Conservation (phyloP, 2,329 filamentous ascomycete genomes). For the Xylogone sp. region DNA sequence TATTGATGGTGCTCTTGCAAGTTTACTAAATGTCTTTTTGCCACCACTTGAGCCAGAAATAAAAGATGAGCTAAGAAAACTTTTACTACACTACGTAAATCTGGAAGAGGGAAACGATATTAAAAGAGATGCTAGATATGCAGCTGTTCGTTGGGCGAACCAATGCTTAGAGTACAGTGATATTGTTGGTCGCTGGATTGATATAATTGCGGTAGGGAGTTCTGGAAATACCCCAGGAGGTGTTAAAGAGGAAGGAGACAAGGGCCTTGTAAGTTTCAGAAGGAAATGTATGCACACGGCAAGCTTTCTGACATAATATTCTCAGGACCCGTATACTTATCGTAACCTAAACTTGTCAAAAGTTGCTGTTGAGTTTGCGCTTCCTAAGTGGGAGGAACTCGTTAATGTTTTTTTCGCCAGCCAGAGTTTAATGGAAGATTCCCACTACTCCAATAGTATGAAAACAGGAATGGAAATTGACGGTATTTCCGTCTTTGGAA, state of each 20-base stretch:
- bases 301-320: constrained; percentile 1
- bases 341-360: constrained; percentile 53
- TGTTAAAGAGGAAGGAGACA: constrained; percentile 83
- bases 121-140: constrained; percentile 73
- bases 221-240: constrained; percentile 69
- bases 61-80: constrained; percentile 29
- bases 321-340: constrained; percentile 61
- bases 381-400: constrained; percentile 51
- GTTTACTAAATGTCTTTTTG: constrained; percentile 59
- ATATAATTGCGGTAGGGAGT: constrained; percentile 75
- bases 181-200: constrained; percentile 78
- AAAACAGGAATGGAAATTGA: constrained; percentile 37
- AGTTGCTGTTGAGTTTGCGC: constrained; percentile 33
- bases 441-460: constrained; percentile 25
- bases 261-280: constrained; percentile 72
- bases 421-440: constrained; percentile 27
- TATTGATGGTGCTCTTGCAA: constrained; percentile 84
- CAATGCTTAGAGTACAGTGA: constrained; percentile 79
- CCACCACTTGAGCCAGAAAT: constrained; percentile 31
- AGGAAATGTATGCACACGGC: background rate
- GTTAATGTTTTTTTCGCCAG: constrained; percentile 45
- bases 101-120: constrained; percentile 45
- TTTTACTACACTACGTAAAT: constrained; percentile 68
- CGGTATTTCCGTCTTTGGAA: constrained; percentile 31
- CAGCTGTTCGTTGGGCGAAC: constrained; percentile 85